Base-by-base conservation (phyloP, 2,329 filamentous ascomycete genomes). In the Aureobasidium melanogenum region DNA sequence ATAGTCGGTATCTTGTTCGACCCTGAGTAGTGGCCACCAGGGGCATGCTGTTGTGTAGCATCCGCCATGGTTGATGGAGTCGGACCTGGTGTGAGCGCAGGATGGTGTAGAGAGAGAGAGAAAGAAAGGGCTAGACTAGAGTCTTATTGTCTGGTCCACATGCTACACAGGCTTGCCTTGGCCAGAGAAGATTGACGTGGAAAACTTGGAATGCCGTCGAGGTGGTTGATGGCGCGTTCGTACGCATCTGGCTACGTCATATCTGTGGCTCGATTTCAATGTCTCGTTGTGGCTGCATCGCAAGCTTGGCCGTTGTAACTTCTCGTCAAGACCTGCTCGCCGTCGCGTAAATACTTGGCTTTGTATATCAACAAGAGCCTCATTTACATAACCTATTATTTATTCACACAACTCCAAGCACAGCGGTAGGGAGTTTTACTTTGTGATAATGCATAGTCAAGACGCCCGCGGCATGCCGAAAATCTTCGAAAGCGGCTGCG, bases 1-100 rank as follows among this genome's bases (percentile, higher is more conserved):
- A 97, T 88, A 61, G 91, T 96, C 7, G 93, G 93, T 58, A 97
- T 85, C 26, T 89, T 88, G 73, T 96, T 96, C 63, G 75, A 75
- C 56, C 87, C 91, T 32, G 89, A 93, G 79, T 95, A 97, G 72
- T 91, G 88, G 69, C 76, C 77, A 5, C 88, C 85, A 22, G 82
- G 82, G 10, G 73, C 73, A 54, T 77, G 78, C 66, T 79, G 78
- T 66, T 75, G 72, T 62, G 72, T 68, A 32, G 56, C 51, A 44
- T 79, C 72, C 63, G 75, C 72, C 78, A 80, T 80, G 63, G 46
- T 67, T 64, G 51, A 14, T n/a, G 2, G 30, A 46, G 19, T 44
- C 17, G 54, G 39, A n/a, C 19, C 28, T 41, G 38, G 19, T 15
- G 43, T 22, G 43, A 26, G 9, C 34, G 19, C n/a, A n/a, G 22